Conservation (phyloP, 2,329 filamentous ascomycete genomes). For the Penicillium sumatraense region DNA sequence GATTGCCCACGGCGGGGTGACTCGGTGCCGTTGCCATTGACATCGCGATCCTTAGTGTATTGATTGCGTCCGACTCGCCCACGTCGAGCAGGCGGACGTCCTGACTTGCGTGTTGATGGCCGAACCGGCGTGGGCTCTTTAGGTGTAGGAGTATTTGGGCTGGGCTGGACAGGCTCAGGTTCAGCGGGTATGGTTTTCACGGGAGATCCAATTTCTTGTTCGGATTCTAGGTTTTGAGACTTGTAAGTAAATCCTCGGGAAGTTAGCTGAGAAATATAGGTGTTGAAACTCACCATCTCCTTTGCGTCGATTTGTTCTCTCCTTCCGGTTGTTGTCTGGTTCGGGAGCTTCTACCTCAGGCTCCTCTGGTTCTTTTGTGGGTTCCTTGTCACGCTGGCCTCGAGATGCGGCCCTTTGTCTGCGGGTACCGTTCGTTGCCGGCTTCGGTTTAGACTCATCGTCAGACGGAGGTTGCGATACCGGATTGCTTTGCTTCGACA, state of each 20-base stretch:
- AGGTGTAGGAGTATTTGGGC: slow-evolving; percentile 47
- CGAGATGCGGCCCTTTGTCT: slow-evolving; percentile 64
- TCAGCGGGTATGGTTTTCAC: slow-evolving; percentile 46
- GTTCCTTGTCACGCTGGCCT: slow-evolving; percentile 55
- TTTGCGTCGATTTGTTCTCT: slow-evolving; percentile 77
- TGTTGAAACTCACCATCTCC: slow-evolving; percentile 67
- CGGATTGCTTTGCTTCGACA: slow-evolving; percentile 53
- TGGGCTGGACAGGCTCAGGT: slow-evolving; percentile 47
- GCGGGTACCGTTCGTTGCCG: slow-evolving; percentile 50
- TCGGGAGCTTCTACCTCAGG: slow-evolving; percentile 75
- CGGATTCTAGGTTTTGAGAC: slow-evolving; percentile 64
- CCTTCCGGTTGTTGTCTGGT: slow-evolving; percentile 78
- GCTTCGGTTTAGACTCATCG: slow-evolving; percentile 61
- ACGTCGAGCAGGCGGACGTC: slow-evolving; percentile 68
- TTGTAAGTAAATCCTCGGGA: slow-evolving; percentile 35
- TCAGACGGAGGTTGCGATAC: slow-evolving; percentile 60
- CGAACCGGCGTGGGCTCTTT: slow-evolving; percentile 41
- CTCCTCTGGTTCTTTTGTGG: slow-evolving; percentile 57
- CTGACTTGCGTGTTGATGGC: slow-evolving; percentile 62
- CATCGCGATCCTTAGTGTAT: slow-evolving; percentile 77
- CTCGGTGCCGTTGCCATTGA: slow-evolving; percentile 56
- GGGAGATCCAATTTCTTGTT: slow-evolving; percentile 68
- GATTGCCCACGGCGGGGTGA: slow-evolving; percentile 48
- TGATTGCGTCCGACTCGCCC: slow-evolving; percentile 75
- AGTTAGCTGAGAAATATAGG: background rate